A percentile compares a stretch with the other conserved stretches of the same genome.
These are phyloP conservation scores for Podospora pseudocomata DNA, from an alignment of 495 filamentous ascomycete genomes.

Conservation along the genomic window DNA sequence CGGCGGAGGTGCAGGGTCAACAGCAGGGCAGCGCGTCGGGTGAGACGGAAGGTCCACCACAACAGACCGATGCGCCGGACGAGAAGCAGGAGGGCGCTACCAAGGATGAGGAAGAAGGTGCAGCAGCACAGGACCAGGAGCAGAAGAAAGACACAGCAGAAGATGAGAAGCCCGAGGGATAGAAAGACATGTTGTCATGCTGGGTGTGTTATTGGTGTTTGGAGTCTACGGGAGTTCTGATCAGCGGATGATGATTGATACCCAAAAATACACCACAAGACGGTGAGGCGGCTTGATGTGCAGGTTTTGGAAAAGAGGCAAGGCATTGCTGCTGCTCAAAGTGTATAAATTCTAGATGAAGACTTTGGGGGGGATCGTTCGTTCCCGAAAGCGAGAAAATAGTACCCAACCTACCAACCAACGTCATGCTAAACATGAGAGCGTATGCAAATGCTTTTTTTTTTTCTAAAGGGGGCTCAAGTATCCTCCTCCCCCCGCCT, in stretches of 20 bases:
- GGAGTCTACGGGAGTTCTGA: neutral
- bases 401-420: neutral
- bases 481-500: constrained; percentile 1
- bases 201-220: neutral
- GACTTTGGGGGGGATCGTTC: too few species aligned
- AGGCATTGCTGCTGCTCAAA: neutral
- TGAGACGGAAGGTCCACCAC: neutral
- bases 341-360: neutral
- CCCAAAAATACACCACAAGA: neutral
- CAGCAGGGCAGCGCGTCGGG: neutral
- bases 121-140: neutral
- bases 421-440: neutral
- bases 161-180: neutral
- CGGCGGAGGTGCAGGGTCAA: neutral
- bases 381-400: neutral
- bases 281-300: neutral
- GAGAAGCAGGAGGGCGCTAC: too few species aligned
- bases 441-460: neutral
- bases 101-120: too few species aligned
- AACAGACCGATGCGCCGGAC: too few species aligned
- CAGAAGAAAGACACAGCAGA: neutral
- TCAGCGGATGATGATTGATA: neutral
- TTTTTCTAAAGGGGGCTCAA: neutral
- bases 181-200: neutral
- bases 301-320: neutral